Base-by-base conservation (phyloP, 78 protist genomes). In the Dictyostelium discoideum region DNA sequence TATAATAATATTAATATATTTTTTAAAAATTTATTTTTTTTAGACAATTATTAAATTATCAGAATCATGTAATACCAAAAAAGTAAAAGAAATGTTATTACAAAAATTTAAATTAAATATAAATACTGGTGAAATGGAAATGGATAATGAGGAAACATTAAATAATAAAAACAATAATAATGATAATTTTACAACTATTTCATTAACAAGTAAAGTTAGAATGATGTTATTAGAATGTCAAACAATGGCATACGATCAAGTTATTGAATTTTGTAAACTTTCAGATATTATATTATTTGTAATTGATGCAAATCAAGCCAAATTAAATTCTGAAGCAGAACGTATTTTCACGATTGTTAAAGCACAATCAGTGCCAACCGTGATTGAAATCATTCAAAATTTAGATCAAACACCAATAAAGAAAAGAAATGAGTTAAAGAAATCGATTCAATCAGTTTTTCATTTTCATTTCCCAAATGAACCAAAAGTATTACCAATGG, bases 351-450 rank as follows among this genome's bases (percentile, higher is more conserved):
- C 93, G 4, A 86, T 92, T 5, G 65, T 97, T 44, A 94, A 92
- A 74, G 94, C 97, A 37, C 98, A 97, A 67, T 96, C 97, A 11
- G 50, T 96, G 20, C 98, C 98, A 50, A 74, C 98, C 2, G 95
- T 92, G 0, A 93, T 80, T 93, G 50, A 87, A 46, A 54, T 93
- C 32, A 42, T 97, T 24, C 98, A 96, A 32, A 90, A 92, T 32
- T 22, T 96, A 0, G 84, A 87, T 16, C 9, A 8, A 24, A 37
- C 93, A 39, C 89, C 92, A 48, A 74, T 39, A 50, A 96, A 86
- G 84, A 87, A 95, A 86, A 74, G 77, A 72, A 84, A 80, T 54
- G 94, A 96, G 1, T 3, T 95, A n/a, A 94, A 92, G 86, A 88
- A 94, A 26, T 37, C 67, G 20, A 26, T 82, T 50, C 48, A 24